These are phyloP conservation scores for Fusarium dimerum DNA, from an alignment of 2,329 filamentous ascomycete genomes.

Conservation along the genomic window DNA sequence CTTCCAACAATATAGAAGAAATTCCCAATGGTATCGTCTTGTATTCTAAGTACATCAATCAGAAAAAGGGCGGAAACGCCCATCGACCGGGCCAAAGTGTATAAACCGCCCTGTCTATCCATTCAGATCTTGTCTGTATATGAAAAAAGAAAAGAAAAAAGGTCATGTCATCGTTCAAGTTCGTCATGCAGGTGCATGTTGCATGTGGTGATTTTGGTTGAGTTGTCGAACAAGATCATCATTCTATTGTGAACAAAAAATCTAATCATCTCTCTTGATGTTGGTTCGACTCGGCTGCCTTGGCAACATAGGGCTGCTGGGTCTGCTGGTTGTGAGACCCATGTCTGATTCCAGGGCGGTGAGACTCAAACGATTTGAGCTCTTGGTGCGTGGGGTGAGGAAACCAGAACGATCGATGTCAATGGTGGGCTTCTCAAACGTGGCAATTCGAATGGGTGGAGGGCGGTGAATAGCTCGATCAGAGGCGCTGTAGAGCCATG, in stretches of 20 bases:
- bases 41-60: not conserved
- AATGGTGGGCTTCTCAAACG: conserved; percentile 73
- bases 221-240: not conserved
- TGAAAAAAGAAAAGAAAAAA: not conserved
- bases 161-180: conserved; percentile 16
- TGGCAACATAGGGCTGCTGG: conserved; percentile 46
- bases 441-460: conserved; percentile 67
- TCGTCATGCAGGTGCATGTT: not conserved
- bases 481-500: conserved; percentile 78
- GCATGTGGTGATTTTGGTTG: too few relatives aligned
- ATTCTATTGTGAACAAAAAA: not conserved
- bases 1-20: not conserved
- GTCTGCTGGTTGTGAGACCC: conserved; percentile 48
- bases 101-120: not conserved
- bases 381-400: conserved; percentile 39
- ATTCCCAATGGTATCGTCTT: not conserved
- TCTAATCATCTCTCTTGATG: conserved; percentile 40
- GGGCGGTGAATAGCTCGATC: conserved; percentile 59
- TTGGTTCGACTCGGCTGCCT: conserved; percentile 40
- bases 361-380: conserved; percentile 36
- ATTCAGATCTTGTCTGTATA: not conserved
- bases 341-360: conserved; percentile 45
- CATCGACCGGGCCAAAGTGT: not conserved
- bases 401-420: conserved; percentile 36
- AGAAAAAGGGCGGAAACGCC: not conserved